Evolutionary conservation across 257 asterid species (phyloP).

Genomic region (Scutellaria barbata): DNA sequence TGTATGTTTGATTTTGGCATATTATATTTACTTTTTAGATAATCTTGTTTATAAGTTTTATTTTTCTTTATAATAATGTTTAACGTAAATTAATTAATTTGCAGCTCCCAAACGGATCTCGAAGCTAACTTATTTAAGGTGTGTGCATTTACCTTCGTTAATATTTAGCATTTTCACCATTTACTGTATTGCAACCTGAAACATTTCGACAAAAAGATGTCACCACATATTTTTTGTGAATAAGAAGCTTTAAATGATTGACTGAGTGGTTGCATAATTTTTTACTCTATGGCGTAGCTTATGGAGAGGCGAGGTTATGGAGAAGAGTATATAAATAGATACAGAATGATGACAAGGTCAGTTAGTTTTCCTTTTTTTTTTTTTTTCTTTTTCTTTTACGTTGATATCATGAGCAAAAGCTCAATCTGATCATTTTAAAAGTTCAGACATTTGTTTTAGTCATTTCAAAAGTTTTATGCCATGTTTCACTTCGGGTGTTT

Average conservation of each 20-base stretch:
- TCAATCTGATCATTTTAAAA: conserved; percentile 21
- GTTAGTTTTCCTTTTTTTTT: conserved; percentile 33
- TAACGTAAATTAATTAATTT: conserved; percentile 33
- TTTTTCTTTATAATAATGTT: conserved; percentile 20
- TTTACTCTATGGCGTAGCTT: conserved; percentile 56
- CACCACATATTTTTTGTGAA: neutral
- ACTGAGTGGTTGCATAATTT: conserved; percentile 24
- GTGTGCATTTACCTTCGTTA: conserved; percentile 31
- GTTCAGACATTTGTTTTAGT: conserved; percentile 8
- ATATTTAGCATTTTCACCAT: conserved; percentile 18
- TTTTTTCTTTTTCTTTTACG: conserved; percentile 26
- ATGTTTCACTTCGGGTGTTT: conserved; percentile 15
- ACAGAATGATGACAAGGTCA: conserved; percentile 97
- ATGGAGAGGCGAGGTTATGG: conserved; percentile 98
- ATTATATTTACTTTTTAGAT: conserved; percentile 20
- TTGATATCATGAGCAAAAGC: conserved; percentile 10
- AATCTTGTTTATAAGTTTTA: conserved; percentile 10
- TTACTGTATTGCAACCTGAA: neutral
- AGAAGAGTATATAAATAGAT: conserved; percentile 91
- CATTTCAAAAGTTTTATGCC: neutral
- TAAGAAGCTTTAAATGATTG: conserved; percentile 15
- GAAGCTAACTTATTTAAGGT: conserved; percentile 98
- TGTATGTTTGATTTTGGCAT: conserved; percentile 59
- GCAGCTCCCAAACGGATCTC: conserved; percentile 94
- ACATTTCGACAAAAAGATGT: neutral